Base-by-base conservation (phyloP, 2,329 filamentous ascomycete species). In the Fusarium fujikuroi region DNA sequence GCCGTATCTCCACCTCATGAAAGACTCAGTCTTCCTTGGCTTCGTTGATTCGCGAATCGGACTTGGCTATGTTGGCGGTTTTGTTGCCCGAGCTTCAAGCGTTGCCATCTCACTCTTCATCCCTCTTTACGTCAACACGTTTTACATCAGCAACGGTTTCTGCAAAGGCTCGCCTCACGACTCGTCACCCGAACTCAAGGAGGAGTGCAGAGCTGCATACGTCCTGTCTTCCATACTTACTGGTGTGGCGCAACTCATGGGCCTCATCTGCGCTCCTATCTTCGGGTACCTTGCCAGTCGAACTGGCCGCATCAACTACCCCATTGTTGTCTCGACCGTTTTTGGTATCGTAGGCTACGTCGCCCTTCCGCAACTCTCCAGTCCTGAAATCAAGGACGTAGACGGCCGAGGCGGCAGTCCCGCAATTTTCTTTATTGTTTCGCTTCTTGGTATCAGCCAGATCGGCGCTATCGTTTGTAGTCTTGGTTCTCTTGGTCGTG, bases 391-490 rank as follows among this genome's bases (percentile, higher is more conserved):
- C 62, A 89, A 87, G 65, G 79, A 92, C 65, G 84, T 88, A 1
- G 85, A 90, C 36, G 91, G 91, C 8, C 86, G 92, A 32, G 90
- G 93, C 39, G 93, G 93, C 23, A 90, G 87, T 39, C 87, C 89
- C 0, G 85, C 84, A 16, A 90, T 97, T 21, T 95, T 97, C 79
- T 73, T 95, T 18, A 88, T 95, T 21, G 94, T 95, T 46, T 89
- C 92, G 0, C 83, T 97, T 23, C 90, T 98, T 43, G 96, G 96
- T 19, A 90, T 97, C 78, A 97, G 94, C 77, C 96, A 99, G 82
- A 98, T 99, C 70, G 96, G 95, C 5, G 93, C 95, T 16, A 98
- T 99, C 66, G 96, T 99, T 2, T 98, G 95, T 83, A 97, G 94
- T 73, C 88, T 99, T n/a, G 95, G 93, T 2, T 90, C 96, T 2